phyloP scores from a whole-genome alignment of 202 grass and related monocot genomes.

The Setaria italica region DNA sequence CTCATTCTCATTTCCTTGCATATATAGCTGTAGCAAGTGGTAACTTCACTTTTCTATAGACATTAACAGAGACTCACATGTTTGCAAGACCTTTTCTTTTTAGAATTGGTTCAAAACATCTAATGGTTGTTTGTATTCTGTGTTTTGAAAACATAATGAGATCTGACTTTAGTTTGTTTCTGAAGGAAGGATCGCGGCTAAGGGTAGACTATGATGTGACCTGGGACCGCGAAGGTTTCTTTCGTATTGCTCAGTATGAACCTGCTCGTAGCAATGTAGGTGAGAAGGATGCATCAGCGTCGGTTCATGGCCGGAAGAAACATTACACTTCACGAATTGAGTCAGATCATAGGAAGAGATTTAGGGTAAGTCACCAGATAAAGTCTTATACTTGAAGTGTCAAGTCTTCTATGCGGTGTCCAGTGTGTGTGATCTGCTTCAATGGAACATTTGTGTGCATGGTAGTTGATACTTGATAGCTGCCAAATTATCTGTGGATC shows the following conservation, averaged over 20 bases:
- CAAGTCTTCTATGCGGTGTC: background rate
- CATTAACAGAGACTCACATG: background rate
- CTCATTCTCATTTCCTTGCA: conserved; percentile 14
- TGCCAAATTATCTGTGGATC: conserved; percentile 12
- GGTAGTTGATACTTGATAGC: conserved; percentile 15
- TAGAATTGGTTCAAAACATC: background rate
- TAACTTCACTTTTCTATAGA: background rate
- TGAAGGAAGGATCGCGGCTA: conserved; percentile 82
- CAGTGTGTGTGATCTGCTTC: background rate
- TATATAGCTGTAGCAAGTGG: background rate
- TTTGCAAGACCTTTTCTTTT: background rate
- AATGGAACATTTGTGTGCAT: conserved; percentile 26
- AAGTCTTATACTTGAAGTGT: conserved; percentile 18
- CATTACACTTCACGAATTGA: conserved; percentile 53
- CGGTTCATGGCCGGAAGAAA: conserved; percentile 48
- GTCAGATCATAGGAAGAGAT: conserved; percentile 77
- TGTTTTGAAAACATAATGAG: conserved; percentile 33
- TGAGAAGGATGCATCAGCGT: conserved; percentile 47
- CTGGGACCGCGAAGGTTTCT: conserved; percentile 79
- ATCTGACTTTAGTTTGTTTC: conserved; percentile 45
- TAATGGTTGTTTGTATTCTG: conserved; percentile 32
- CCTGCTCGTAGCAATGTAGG: conserved; percentile 45
- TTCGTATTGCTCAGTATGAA: conserved; percentile 60
- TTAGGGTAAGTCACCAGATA: conserved; percentile 64
- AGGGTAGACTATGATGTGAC: conserved; percentile 95